A percentile compares a stretch with the other conserved stretches of the same genome.
Evolutionary conservation across 2,329 filamentous ascomycete genomes (phyloP).

Genomic region (Aciculosporium take): DNA sequence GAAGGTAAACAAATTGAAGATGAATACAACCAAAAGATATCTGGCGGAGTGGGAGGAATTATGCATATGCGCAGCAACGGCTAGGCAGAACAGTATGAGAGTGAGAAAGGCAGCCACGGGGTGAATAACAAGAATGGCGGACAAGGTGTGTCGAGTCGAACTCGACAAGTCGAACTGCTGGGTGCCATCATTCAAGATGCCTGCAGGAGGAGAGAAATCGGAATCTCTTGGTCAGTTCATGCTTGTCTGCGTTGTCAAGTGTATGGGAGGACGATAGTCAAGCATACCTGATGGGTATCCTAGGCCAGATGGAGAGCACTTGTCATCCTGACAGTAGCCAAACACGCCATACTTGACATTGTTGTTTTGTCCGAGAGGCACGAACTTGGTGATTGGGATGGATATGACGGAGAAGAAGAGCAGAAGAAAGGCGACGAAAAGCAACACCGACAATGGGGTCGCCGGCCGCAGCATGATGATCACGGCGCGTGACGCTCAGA

Average conservation of each 20-base stretch:
- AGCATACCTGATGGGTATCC: conserved; percentile 54
- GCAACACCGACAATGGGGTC: conserved; percentile 75
- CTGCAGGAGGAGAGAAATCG: neutral
- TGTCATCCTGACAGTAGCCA: conserved; percentile 58
- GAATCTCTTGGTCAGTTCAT: neutral
- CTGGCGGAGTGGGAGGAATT: conserved; percentile 77
- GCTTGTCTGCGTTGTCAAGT: neutral
- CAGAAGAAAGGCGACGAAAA: conserved; percentile 72
- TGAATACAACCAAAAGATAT: conserved; percentile 73
- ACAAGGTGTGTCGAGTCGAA: conserved; percentile 49
- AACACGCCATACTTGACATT: conserved; percentile 82
- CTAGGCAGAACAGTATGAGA: conserved; percentile 69
- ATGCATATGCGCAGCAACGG: conserved; percentile 72
- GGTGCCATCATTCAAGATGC: conserved; percentile 12
- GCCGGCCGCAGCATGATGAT: conserved; percentile 74
- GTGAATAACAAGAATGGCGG: conserved; percentile 80
- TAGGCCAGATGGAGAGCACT: conserved; percentile 61
- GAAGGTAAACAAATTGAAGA: conserved; percentile 74
- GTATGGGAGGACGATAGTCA: neutral
- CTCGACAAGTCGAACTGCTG: conserved; percentile 42
- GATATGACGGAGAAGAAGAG: conserved; percentile 81
- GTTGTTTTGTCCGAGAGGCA: conserved; percentile 66
- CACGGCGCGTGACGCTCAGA: conserved; percentile 9
- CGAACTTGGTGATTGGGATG: conserved; percentile 71
- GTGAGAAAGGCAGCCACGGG: conserved; percentile 79